These are phyloP conservation scores for Wickerhamomyces queroliae DNA, from an alignment of 805 yeast species.

Conservation along the genomic window DNA sequence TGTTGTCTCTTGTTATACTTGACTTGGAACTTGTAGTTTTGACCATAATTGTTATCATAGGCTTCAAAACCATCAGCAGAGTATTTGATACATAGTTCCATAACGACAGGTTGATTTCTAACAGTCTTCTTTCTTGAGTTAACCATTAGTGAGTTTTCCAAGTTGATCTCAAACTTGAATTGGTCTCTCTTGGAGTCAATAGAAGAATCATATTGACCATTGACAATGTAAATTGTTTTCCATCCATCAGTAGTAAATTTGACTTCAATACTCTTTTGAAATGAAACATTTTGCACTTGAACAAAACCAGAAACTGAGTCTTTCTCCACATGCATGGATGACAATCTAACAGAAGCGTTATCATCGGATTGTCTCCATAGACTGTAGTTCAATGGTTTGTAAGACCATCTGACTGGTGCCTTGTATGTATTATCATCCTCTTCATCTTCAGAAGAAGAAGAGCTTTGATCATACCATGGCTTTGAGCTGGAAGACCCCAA, in stretches of 20 bases:
- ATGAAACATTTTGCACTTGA: conserved; percentile 32
- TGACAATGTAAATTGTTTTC: conserved; percentile 40
- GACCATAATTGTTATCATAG: conserved; percentile 36
- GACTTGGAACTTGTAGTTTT: conserved; percentile 31
- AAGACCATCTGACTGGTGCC: not conserved
- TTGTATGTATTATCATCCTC: not conserved
- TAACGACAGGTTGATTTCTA: conserved; percentile 16
- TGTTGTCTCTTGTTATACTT: conserved; percentile 11
- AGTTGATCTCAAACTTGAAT: conserved; percentile 44
- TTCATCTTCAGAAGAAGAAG: conserved; percentile 2
- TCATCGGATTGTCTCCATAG: conserved; percentile 1
- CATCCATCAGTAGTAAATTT: conserved; percentile 47
- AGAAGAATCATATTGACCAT: conserved; percentile 18
- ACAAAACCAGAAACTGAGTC: conserved; percentile 36
- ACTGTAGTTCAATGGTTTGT: not conserved
- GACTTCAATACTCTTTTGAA: conserved; percentile 34
- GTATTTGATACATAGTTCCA: conserved; percentile 33
- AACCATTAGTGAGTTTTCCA: conserved; percentile 22
- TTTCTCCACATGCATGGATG: conserved; percentile 34
- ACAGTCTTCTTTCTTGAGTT: conserved; percentile 8
- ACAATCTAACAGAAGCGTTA: conserved; percentile 30
- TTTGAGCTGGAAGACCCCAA: not conserved
- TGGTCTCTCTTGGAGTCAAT: conserved; percentile 27
- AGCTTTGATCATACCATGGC: not conserved
- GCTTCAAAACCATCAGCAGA: conserved; percentile 22